Evolutionary conservation across 257 asterid species (phyloP).

Genomic region (Solanum tarijense): DNA sequence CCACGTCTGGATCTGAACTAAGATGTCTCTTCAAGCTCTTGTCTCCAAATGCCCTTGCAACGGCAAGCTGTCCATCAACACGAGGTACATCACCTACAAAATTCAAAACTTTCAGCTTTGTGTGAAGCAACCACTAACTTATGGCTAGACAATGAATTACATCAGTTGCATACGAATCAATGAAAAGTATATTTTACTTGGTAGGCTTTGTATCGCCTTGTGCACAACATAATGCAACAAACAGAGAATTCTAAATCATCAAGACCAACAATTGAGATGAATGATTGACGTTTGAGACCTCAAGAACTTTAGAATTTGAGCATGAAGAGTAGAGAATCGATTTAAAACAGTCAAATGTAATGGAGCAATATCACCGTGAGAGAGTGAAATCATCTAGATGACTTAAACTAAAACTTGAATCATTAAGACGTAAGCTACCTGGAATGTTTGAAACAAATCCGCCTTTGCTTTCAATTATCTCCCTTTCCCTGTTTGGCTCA

Average conservation of each 20-base stretch:
- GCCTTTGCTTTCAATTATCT: conserved; percentile 77
- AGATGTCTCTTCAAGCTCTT: conserved; percentile 82
- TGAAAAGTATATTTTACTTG: not conserved
- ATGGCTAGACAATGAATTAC: not conserved
- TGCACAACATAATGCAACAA: not conserved
- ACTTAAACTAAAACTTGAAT: not conserved
- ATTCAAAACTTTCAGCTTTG: not conserved
- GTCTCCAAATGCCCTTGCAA: conserved; percentile 95
- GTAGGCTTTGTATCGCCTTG: not conserved
- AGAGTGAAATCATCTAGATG: not conserved
- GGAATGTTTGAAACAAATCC: conserved; percentile 89
- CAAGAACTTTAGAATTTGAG: not conserved
- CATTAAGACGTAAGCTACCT: conserved; percentile 22
- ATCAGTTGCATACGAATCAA: not conserved
- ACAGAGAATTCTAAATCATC: not conserved
- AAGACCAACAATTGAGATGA: not conserved
- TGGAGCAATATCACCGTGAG: not conserved
- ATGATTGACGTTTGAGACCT: not conserved
- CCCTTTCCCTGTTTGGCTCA: conserved; percentile 72
- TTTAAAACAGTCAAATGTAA: not conserved
- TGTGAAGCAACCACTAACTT: not conserved
- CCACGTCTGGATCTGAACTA: conserved; percentile 72
- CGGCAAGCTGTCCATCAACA: conserved; percentile 91
- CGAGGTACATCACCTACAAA: conserved; percentile 81
- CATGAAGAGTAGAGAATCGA: not conserved